Base-by-base conservation (phyloP, 139 green algal species). In the Deuterostichococcus epilithicus region DNA sequence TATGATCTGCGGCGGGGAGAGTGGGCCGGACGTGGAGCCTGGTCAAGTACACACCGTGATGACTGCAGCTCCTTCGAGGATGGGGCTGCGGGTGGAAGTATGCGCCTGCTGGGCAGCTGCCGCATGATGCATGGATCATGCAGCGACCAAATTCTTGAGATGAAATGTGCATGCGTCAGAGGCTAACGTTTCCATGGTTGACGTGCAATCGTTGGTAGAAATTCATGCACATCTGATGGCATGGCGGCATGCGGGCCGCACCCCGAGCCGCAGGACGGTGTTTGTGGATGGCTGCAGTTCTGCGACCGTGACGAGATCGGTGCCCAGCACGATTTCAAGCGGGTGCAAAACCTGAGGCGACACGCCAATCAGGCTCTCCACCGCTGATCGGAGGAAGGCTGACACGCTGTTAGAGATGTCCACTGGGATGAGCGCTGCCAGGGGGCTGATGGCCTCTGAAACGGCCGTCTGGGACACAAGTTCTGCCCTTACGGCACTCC, bases 1-100 rank as follows among this genome's bases (percentile, higher is more conserved):
- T 2, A 90, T 68, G 1, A 52, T 73, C 86, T 92, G 82, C 36
- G 77, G 6, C 20, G 13, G 58, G 15, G 37, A 25, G 52, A 28
- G 42, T 52, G 42, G 8, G 8, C n/a, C n/a, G n/a, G n/a, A n/a
- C n/a, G n/a, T n/a, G n/a, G n/a, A n/a, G n/a, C n/a, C n/a, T n/a
- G n/a, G n/a, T n/a, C n/a, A n/a, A n/a, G n/a, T n/a, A n/a, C n/a
- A n/a, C n/a, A n/a, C n/a, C n/a, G n/a, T n/a, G n/a, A n/a, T n/a
- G n/a, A n/a, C n/a, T n/a, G n/a, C n/a, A n/a, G n/a, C n/a, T n/a
- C n/a, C n/a, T n/a, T n/a, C n/a, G n/a, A n/a, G n/a, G n/a, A n/a
- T n/a, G n/a, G n/a, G n/a, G n/a, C n/a, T n/a, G n/a, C n/a, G n/a
- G n/a, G n/a, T n/a, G n/a, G n/a, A n/a, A n/a, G n/a, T n/a, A n/a